phyloP scores from a whole-genome alignment of 768 basidiomycete species.

The Rhizopogon vulgaris region DNA sequence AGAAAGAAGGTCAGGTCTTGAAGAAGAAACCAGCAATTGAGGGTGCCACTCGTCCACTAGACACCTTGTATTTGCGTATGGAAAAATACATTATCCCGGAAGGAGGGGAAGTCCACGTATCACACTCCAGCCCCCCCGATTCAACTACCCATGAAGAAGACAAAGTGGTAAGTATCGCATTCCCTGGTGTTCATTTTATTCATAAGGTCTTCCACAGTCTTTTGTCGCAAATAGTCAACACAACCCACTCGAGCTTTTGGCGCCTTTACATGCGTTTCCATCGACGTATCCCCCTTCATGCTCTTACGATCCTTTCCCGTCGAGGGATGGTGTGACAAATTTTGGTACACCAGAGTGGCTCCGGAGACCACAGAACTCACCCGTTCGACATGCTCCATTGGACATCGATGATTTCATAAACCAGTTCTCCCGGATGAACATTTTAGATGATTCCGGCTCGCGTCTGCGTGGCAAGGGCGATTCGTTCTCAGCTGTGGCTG shows the following conservation, averaged over 20 bases:
- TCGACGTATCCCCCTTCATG: slow-evolving; percentile 11
- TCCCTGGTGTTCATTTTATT: not conserved
- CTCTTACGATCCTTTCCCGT: slow-evolving; percentile 13
- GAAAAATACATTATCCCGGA: slow-evolving; percentile 17
- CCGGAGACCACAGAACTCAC: not conserved
- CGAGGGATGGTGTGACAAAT: not conserved
- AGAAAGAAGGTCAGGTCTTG: slow-evolving; percentile 27
- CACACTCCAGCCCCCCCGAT: slow-evolving; percentile 1
- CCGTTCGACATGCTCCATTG: not conserved
- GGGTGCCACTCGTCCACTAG: slow-evolving; percentile 16
- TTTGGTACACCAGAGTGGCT: slow-evolving; percentile 7
- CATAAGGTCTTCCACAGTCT: not conserved
- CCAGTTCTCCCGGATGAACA: slow-evolving; percentile 7
- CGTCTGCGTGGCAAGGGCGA: not conserved
- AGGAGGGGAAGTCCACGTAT: slow-evolving; percentile 1
- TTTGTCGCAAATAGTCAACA: not conserved
- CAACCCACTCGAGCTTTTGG: slow-evolving; percentile 7
- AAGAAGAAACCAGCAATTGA: slow-evolving; percentile 15
- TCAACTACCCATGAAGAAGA: slow-evolving; percentile 8
- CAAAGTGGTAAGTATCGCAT: slow-evolving; percentile 5
- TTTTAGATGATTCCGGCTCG: slow-evolving; percentile 5
- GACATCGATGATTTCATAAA: slow-evolving; percentile 5
- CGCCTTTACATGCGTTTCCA: slow-evolving; percentile 20
- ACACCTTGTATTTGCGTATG: slow-evolving; percentile 23
- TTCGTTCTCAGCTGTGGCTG: slow-evolving; percentile 4